Percentiles rank a stretch among this genome's conserved stretches.
Evolutionary conservation across 805 yeast species (phyloP).

Genomic region (Cyberlindnera subsufficiens): DNA sequence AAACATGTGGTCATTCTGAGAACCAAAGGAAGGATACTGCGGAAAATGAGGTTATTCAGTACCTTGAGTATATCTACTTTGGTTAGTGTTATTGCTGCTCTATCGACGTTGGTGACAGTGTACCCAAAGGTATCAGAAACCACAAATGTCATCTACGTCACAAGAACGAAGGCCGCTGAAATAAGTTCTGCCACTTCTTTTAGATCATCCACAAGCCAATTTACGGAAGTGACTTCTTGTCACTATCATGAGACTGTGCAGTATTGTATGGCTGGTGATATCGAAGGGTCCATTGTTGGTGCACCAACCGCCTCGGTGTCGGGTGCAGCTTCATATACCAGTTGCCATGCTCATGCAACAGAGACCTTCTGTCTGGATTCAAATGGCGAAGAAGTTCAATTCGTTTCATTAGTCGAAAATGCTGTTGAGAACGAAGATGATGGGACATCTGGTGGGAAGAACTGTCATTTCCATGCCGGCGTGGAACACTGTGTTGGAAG

Average conservation of each 20-base stretch:
- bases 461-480: constrained; percentile 21
- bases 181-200: background rate
- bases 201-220: background rate
- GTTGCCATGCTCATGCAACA: constrained; percentile 14
- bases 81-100: too few species aligned
- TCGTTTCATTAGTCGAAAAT: background rate
- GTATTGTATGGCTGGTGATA: constrained; percentile 13
- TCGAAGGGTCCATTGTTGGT: constrained; percentile 15
- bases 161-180: background rate
- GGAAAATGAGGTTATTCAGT: too few species aligned
- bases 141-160: constrained; percentile 1
- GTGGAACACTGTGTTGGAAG: constrained; percentile 20
- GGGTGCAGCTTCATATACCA: constrained; percentile 9
- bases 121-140: background rate
- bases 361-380: constrained; percentile 15
- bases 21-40: too few species aligned
- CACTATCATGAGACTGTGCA: constrained; percentile 12
- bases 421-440: background rate
- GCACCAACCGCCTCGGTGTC: constrained; percentile 7
- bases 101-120: background rate
- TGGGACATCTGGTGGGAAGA: constrained; percentile 4
- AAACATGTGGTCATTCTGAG: too few species aligned
- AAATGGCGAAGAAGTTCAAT: constrained; percentile 13
- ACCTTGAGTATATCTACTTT: too few species aligned
- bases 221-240: constrained; percentile 16